phyloP scores from a whole-genome alignment of 1,284 basidiomycete genomes.

The Puccinia horiana region DNA sequence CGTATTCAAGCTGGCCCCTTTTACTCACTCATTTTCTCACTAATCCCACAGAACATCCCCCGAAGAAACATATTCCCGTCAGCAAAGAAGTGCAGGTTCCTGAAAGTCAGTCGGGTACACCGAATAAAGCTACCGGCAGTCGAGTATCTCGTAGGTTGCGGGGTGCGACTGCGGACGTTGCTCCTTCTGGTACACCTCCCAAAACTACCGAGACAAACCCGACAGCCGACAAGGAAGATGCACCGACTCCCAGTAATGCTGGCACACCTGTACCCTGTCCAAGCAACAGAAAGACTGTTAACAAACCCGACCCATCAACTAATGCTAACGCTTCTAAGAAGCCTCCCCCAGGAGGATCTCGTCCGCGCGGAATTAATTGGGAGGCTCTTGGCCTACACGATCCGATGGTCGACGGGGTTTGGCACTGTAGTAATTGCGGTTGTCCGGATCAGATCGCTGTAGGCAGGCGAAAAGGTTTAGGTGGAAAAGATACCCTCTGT shows the following conservation, averaged over 20 bases:
- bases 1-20: not conserved
- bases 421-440: conserved; percentile 90
- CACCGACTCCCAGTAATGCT: conserved; percentile 30
- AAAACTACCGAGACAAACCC: not conserved
- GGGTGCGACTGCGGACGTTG: conserved; percentile 46
- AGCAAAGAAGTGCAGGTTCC: conserved; percentile 24
- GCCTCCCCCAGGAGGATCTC: not conserved
- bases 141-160: conserved; percentile 45
- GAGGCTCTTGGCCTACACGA: conserved; percentile 62
- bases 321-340: conserved; percentile 41
- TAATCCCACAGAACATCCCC: conserved; percentile 3
- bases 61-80: conserved; percentile 24
- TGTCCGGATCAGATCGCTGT: conserved; percentile 80
- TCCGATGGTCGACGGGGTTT: conserved; percentile 77
- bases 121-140: conserved; percentile 35
- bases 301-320: conserved; percentile 25
- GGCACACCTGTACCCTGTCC: conserved; percentile 5
- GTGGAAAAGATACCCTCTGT: conserved; percentile 87
- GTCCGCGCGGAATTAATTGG: conserved; percentile 41
- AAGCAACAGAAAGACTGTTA: conserved; percentile 35
- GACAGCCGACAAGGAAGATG: conserved; percentile 29
- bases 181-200: conserved; percentile 32
- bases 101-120: conserved; percentile 40
- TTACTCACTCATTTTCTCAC: not conserved
- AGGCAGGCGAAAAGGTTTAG: conserved; percentile 79